phyloP scores from a whole-genome alignment of 2,329 filamentous ascomycete species.

The Colletotrichum sp. region DNA sequence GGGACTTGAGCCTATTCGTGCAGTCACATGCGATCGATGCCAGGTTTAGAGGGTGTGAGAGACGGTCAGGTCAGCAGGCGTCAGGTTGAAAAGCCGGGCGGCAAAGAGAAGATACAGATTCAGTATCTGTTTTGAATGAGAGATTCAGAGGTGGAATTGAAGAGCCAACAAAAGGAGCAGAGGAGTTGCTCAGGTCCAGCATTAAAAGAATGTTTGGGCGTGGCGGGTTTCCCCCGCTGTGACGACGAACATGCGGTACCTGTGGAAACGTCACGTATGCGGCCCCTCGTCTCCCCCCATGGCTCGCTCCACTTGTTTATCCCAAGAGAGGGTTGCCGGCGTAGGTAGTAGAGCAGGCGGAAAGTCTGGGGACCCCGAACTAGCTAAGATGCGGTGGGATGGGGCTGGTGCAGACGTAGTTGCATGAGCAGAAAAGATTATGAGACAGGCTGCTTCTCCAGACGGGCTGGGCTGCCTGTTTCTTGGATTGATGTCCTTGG shows the following conservation, averaged over 20 bases:
- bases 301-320: not conserved
- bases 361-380: not conserved
- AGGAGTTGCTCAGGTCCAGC: not conserved
- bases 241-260: slow-evolving; percentile 6
- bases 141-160: not conserved
- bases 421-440: not conserved
- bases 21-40: not conserved
- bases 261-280: not conserved
- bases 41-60: not conserved
- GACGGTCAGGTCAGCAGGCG: not conserved
- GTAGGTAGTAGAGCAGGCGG: not conserved
- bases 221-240: not conserved
- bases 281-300: slow-evolving; percentile 6
- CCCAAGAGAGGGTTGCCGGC: not conserved
- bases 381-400: not conserved
- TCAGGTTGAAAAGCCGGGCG: not conserved
- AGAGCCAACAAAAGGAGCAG: not conserved
- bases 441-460: not conserved
- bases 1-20: not conserved
- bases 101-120: not conserved
- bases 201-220: not conserved
- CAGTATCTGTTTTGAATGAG: not conserved
- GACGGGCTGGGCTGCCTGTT: not conserved
- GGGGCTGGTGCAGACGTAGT: not conserved
- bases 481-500: not conserved